These are phyloP conservation scores for Colletotrichum sublineola DNA, from an alignment of 2,329 filamentous ascomycete species.

Conservation along the genomic window DNA sequence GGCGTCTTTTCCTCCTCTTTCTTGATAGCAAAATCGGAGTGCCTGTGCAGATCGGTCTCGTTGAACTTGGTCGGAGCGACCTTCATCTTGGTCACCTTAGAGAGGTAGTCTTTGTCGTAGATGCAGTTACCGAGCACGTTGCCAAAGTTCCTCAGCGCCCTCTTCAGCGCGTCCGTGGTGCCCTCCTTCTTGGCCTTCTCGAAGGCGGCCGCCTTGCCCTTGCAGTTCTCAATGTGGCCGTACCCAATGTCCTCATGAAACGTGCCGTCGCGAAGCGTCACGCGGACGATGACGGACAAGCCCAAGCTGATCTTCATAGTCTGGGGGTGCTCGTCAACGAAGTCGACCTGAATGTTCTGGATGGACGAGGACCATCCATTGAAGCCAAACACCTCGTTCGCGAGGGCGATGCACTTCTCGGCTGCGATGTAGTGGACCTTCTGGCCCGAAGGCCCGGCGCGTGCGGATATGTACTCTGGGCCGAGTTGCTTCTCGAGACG, in stretches of 20 bases:
- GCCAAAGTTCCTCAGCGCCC: slow-evolving; percentile 90
- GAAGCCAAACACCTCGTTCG: slow-evolving; percentile 96
- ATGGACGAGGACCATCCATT: slow-evolving; percentile 99
- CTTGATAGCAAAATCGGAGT: slow-evolving; percentile 79
- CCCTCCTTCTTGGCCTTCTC: slow-evolving; percentile 99
- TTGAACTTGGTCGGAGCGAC: slow-evolving; percentile 82
- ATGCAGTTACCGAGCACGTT: slow-evolving; percentile 98
- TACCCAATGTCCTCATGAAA: slow-evolving; percentile 98
- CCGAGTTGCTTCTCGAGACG: slow-evolving; percentile 93
- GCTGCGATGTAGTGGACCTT: slow-evolving; percentile 96
- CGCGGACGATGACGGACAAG: slow-evolving; percentile 88
- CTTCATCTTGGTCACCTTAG: slow-evolving; percentile 92
- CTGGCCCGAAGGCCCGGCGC: slow-evolving; percentile 84
- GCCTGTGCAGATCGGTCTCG: slow-evolving; percentile 83
- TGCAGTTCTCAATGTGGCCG: slow-evolving; percentile 95
- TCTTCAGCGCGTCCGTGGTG: slow-evolving; percentile 93
- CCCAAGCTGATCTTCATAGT: slow-evolving; percentile 87
- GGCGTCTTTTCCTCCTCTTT: slow-evolving; percentile 53
- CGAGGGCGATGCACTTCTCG: slow-evolving; percentile 95
- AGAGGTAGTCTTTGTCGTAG: slow-evolving; percentile 95
- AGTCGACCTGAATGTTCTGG: slow-evolving; percentile 94
- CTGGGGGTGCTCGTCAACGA: slow-evolving; percentile 87
- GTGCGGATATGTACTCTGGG: slow-evolving; percentile 93
- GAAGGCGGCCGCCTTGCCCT: slow-evolving; percentile 94
- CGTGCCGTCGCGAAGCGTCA: slow-evolving; percentile 93